Percentiles rank a stretch among this genome's conserved stretches.
Conservation (phyloP, 1,284 basidiomycete species). For the Trichosporon ovoides region DNA sequence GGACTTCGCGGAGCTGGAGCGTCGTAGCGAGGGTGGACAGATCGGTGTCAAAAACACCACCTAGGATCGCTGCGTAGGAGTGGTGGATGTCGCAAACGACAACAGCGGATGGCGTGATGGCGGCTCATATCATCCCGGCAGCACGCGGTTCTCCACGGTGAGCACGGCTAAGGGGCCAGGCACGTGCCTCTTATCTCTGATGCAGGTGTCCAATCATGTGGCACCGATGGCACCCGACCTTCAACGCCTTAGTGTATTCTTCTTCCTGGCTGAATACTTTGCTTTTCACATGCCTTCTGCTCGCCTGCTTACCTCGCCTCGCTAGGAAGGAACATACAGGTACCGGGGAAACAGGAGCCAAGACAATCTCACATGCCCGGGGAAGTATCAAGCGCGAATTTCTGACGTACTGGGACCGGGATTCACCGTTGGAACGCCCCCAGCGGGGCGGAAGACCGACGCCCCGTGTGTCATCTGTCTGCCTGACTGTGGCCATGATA, state of each 20-base stretch:
- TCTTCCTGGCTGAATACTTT: too few species aligned
- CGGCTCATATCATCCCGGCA: not conserved
- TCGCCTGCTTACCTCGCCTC: too few species aligned
- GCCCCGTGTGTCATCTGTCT: not conserved
- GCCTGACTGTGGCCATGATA: too few species aligned
- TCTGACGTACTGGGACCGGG: too few species aligned
- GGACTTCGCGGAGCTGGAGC: too few species aligned
- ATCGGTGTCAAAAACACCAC: not conserved
- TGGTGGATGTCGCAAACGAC: not conserved
- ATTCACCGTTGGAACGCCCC: not conserved
- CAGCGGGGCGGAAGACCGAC: not conserved
- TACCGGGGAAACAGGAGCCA: too few species aligned
- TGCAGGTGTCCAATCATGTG: not conserved
- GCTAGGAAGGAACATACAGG: too few species aligned
- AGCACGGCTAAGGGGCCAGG: too few species aligned
- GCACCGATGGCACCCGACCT: not conserved
- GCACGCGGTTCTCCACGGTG: not conserved
- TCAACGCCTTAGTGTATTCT: not conserved
- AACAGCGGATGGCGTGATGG: constrained; percentile 3
- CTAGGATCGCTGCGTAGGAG: not conserved
- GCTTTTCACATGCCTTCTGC: too few species aligned
- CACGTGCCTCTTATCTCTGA: constrained; percentile 3
- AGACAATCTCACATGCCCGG: too few species aligned
- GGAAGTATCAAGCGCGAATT: too few species aligned
- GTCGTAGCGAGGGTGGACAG: not conserved